A percentile compares a stretch with the other conserved stretches of the same genome.
These are phyloP conservation scores for Baorangia bicolor DNA, from an alignment of 768 basidiomycete genomes.

Conservation along the genomic window DNA sequence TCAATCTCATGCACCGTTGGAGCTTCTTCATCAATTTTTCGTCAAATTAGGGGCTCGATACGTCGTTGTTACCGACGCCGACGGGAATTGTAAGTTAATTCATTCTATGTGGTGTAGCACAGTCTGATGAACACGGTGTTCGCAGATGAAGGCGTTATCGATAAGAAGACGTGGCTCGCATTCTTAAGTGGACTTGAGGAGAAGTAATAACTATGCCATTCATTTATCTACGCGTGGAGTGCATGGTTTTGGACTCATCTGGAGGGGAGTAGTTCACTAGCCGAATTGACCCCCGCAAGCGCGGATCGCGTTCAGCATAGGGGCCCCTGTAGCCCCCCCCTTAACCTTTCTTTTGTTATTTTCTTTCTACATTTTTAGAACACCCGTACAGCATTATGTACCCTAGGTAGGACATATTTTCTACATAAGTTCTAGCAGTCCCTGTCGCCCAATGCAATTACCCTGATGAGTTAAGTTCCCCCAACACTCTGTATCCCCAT, in stretches of 20 bases:
- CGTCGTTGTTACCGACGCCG: slow-evolving; percentile 77
- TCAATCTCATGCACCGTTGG: slow-evolving; percentile 80
- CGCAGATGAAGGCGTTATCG: slow-evolving; percentile 84
- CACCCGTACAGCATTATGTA: too few relatives aligned
- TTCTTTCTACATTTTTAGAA: not conserved
- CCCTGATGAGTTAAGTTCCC: too few relatives aligned
- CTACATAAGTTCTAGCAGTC: not conserved
- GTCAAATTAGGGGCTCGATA: slow-evolving; percentile 92
- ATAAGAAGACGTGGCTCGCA: slow-evolving; percentile 92
- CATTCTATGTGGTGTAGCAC: not conserved
- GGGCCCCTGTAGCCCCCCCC: too few relatives aligned
- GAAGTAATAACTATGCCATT: slow-evolving; percentile 30
- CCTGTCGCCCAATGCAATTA: too few relatives aligned
- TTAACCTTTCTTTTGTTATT: not conserved
- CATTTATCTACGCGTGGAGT: not conserved
- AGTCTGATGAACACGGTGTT: not conserved
- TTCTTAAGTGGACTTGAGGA: slow-evolving; percentile 79
- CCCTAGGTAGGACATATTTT: not conserved
- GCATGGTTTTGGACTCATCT: not conserved
- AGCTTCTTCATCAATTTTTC: slow-evolving; percentile 92
- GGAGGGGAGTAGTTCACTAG: not conserved
- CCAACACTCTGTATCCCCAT: too few relatives aligned
- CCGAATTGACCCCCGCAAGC: not conserved
- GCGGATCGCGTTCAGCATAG: not conserved
- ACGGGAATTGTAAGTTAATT: slow-evolving; percentile 69